These are phyloP conservation scores for Talaromyces marneffei DNA, from an alignment of 2,329 filamentous ascomycete species.

Conservation along the genomic window DNA sequence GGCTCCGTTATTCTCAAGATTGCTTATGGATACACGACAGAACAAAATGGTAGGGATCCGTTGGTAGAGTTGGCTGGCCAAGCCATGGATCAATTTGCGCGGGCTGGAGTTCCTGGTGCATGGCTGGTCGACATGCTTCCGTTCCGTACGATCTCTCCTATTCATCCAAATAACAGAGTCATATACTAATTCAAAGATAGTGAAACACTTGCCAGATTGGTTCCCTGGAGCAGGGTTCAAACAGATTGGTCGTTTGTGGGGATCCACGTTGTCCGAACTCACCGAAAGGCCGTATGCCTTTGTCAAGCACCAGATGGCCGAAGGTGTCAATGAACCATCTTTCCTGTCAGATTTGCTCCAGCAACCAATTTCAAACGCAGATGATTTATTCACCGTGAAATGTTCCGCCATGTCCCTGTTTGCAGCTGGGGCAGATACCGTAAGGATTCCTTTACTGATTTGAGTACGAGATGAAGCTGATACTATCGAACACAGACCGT, in stretches of 20 bases:
- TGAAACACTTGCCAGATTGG: constrained; percentile 42
- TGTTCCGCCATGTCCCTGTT: constrained; percentile 42
- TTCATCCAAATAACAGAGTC: neutral
- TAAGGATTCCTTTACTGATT: constrained; percentile 16
- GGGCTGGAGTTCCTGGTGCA: constrained; percentile 37
- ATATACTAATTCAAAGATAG: constrained; percentile 11
- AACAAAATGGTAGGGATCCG: constrained; percentile 36
- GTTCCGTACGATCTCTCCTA: constrained; percentile 25
- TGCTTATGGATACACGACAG: constrained; percentile 44
- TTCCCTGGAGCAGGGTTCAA: constrained; percentile 44
- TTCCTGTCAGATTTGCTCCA: constrained; percentile 37
- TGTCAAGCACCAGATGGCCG: constrained; percentile 35
- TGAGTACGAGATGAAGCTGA: neutral
- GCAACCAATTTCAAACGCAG: constrained; percentile 24
- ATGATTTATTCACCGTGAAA: constrained; percentile 34
- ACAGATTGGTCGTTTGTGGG: constrained; percentile 35
- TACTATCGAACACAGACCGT: constrained; percentile 31
- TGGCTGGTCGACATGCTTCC: constrained; percentile 46
- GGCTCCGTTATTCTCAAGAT: constrained; percentile 41
- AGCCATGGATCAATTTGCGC: constrained; percentile 37
- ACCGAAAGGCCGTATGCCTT: constrained; percentile 40
- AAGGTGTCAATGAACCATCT: constrained; percentile 28
- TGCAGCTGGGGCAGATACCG: constrained; percentile 39
- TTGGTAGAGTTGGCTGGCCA: constrained; percentile 39
- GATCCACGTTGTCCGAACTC: constrained; percentile 24